phyloP scores from a whole-genome alignment of 2,329 filamentous ascomycete species.

The Hymenoscyphus salicellus region DNA sequence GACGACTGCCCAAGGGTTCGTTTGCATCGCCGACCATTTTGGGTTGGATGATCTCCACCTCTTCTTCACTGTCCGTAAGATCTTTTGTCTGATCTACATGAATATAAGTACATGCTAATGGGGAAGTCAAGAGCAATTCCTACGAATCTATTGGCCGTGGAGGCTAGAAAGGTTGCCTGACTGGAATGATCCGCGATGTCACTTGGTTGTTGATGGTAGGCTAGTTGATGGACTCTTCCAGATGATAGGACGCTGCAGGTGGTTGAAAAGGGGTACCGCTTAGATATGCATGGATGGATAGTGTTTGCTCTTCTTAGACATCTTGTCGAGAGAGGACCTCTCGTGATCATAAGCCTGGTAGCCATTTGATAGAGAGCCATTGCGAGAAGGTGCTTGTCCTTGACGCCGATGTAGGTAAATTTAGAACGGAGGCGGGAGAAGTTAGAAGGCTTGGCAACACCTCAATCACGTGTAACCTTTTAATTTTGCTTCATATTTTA shows the following conservation, averaged over 20 bases:
- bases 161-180: neutral
- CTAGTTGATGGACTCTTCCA: too few species aligned
- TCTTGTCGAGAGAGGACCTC: neutral
- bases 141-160: neutral
- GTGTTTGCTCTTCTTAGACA: neutral
- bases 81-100: neutral
- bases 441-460: too few species aligned
- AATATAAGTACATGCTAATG: neutral
- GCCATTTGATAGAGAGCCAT: neutral
- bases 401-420: neutral
- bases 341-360: neutral
- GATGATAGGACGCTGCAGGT: neutral
- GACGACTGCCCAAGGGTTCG: constrained; percentile 25
- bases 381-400: neutral
- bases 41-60: neutral
- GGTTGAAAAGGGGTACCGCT: neutral
- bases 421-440: too few species aligned
- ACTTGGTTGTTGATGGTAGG: neutral
- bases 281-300: neutral
- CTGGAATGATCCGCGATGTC: neutral
- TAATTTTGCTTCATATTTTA: too few species aligned
- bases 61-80: neutral
- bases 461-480: too few species aligned
- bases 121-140: neutral
- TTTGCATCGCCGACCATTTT: neutral